A percentile compares a stretch with the other conserved stretches of the same genome.
Evolutionary conservation across 768 basidiomycete genomes (phyloP).

Genomic region (Lactarius evosmus): DNA sequence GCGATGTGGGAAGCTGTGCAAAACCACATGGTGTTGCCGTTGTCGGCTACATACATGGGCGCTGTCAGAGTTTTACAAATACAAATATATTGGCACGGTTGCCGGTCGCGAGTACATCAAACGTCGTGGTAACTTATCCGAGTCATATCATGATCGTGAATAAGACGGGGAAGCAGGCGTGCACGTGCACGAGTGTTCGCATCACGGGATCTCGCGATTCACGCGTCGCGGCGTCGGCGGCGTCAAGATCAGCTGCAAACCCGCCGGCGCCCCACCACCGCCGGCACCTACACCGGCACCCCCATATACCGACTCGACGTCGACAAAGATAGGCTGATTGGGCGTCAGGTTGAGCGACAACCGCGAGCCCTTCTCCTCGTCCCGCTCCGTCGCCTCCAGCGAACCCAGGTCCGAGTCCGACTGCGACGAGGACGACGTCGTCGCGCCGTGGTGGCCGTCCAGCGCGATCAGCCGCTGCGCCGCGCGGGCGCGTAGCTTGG

Average conservation of each 20-base stretch:
- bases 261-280: conserved; percentile 6
- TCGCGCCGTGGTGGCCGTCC: neutral
- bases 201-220: neutral
- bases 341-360: conserved; percentile 21
- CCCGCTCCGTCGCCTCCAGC: neutral
- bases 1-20: neutral
- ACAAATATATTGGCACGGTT: neutral
- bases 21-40: too few relatives aligned
- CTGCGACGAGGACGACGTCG: neutral
- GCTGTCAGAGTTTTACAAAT: neutral
- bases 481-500: neutral
- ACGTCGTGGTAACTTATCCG: neutral
- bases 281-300: too few relatives aligned
- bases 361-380: neutral
- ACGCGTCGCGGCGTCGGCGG: conserved; percentile 21
- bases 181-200: neutral
- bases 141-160: too few relatives aligned
- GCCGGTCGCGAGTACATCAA: neutral
- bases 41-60: too few relatives aligned
- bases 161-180: neutral
- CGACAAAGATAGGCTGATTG: conserved; percentile 24
- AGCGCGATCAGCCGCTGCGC: neutral
- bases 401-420: conserved; percentile 1
- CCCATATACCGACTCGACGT: conserved; percentile 13
- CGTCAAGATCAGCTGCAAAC: conserved; percentile 24